Evolutionary conservation across 2,329 filamentous ascomycete species (phyloP), one percentile per base, ranked within the genome.

Genomic region (Colletotrichum tropicicola): DNA sequence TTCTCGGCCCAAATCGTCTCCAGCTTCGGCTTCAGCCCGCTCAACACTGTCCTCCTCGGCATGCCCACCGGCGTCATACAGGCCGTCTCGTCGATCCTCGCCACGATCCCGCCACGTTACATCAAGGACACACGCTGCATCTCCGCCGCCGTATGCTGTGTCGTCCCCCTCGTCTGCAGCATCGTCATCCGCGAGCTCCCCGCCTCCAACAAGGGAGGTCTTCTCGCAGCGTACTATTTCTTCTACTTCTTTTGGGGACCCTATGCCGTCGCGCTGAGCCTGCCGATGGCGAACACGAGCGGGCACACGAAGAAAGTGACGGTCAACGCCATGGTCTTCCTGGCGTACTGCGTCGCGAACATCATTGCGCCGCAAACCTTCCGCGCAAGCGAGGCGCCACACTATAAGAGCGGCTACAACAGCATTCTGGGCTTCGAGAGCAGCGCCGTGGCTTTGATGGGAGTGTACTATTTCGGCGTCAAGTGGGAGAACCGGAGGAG

Each of bases 281-380:
- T 72, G 17, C 58, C 71, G 47, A 71, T 72, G 70, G 70, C 70
- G 35, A 73, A 73, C 32, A 73, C 70, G 0, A 70, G 69, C 15
- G 73, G 73, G 1, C 71, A 74, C 59, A 74, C 73, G 13, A 74
- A 74, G 51, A 74, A 73, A 54, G 71, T 68, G 13, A 72, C 70
- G 1, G 71, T 72, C 43, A 72, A 72, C 28, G 68, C 68, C 1
- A 30, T 70, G 2, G 70, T 71, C 55, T 68, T 69, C 39, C 52
- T 72, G 8, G 65, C 65, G 1, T 70, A 70, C 27, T 66, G 67
- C 10, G 64, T 63, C 13, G 70, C 68, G 3, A 69, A 70, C 57
- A 70, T 70, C 65, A 69, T 73, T 23, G 71, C 71, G 1, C 70
- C 71, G 1, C 71, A 73, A 30, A 70, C 70, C 1, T 73, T 73